Percentiles rank a stretch among this genome's conserved stretches.
Evolutionary conservation across 768 basidiomycete species (phyloP).

Genomic region (Rhizopogon vinicolor): DNA sequence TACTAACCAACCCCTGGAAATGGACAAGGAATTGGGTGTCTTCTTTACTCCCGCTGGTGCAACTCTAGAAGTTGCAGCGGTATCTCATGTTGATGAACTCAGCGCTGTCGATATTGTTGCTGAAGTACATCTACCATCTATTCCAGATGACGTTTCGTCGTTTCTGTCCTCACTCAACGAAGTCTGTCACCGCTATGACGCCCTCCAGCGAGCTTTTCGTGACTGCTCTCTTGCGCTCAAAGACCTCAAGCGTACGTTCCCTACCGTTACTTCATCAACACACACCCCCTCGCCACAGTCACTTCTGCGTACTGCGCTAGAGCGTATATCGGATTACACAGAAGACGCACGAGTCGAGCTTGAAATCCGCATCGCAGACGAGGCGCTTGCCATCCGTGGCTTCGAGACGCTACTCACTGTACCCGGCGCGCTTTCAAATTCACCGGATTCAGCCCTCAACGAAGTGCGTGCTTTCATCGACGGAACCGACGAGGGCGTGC

Average conservation of each 20-base stretch:
- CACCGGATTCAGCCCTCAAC: constrained; percentile 5
- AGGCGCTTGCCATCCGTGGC: constrained; percentile 57
- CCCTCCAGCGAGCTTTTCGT: constrained; percentile 57
- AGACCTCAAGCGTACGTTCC: constrained; percentile 38
- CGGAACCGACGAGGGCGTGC: constrained; percentile 45
- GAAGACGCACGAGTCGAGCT: constrained; percentile 82
- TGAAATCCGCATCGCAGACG: constrained; percentile 75
- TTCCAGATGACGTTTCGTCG: constrained; percentile 17
- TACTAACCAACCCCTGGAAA: background rate
- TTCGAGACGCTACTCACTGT: constrained; percentile 66
- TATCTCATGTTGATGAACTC: background rate
- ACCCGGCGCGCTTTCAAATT: constrained; percentile 36
- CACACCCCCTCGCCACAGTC: constrained; percentile 3
- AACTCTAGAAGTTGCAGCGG: background rate
- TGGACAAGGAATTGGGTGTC: background rate
- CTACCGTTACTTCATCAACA: background rate
- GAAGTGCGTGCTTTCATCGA: constrained; percentile 55
- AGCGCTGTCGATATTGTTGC: background rate
- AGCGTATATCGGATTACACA: constrained; percentile 65
- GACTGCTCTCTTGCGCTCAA: constrained; percentile 68
- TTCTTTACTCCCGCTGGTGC: background rate
- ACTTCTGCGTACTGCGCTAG: constrained; percentile 47
- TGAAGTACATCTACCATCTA: background rate
- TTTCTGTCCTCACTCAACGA: constrained; percentile 43
- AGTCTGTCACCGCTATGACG: constrained; percentile 52